These are phyloP conservation scores for Teunomyces pallodes DNA, from an alignment of 805 yeast species.

Conservation along the genomic window DNA sequence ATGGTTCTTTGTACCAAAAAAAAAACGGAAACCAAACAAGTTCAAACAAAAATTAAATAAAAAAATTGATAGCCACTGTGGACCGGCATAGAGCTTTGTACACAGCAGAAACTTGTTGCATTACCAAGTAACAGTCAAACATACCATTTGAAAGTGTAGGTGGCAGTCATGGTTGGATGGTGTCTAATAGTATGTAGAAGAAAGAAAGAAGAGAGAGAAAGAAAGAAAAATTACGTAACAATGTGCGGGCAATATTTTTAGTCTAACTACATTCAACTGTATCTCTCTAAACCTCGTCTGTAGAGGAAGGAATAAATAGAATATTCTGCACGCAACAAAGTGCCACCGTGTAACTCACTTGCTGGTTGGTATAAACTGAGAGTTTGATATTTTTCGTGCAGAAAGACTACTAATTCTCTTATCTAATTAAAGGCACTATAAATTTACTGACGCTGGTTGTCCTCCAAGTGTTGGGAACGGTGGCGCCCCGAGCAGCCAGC, in stretches of 20 bases:
- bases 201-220: background rate
- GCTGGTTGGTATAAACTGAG: no score
- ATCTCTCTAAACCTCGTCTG: background rate
- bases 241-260: conserved; percentile 2
- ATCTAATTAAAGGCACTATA: no score
- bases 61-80: no score
- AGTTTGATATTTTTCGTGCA: no score
- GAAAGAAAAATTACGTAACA: conserved; percentile 3
- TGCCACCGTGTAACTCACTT: no score
- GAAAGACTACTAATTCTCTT: no score
- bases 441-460: no score
- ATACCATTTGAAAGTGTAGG: conserved; percentile 41
- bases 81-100: background rate
- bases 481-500: background rate
- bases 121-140: conserved; percentile 12
- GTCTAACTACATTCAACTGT: background rate
- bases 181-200: background rate
- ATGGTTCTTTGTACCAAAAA: background rate
- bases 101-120: background rate
- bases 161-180: conserved; percentile 25
- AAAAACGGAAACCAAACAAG: background rate
- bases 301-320: background rate
- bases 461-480: no score
- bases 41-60: no score
- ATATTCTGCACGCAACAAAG: background rate